Percentiles rank a stretch among this genome's conserved stretches.
Evolutionary conservation across 495 filamentous ascomycete genomes (phyloP).

Genomic region (Hypoxylon cercidicola): DNA sequence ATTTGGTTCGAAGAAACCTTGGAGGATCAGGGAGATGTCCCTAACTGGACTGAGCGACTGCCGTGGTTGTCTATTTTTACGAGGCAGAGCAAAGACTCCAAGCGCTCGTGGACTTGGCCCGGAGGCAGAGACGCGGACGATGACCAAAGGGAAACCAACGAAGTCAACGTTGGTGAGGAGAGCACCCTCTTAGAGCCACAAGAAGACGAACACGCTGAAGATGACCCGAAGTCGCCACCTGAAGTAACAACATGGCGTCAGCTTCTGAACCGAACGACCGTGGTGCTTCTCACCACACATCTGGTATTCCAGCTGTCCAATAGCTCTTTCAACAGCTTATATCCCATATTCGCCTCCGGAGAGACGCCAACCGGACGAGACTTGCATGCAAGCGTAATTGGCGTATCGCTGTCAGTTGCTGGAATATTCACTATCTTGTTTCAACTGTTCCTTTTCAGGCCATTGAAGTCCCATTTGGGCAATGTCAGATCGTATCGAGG

Average conservation of each 20-base stretch:
- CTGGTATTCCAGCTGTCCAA: constrained; percentile 90
- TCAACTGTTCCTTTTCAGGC: constrained; percentile 84
- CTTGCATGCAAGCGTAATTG: constrained; percentile 82
- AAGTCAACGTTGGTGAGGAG: constrained; percentile 47
- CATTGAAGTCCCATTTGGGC: constrained; percentile 80
- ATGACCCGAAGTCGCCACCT: constrained; percentile 45
- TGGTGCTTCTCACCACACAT: constrained; percentile 82
- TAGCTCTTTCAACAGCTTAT: constrained; percentile 88
- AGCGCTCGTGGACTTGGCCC: constrained; percentile 73
- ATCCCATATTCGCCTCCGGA: constrained; percentile 87
- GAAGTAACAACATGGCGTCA: constrained; percentile 58
- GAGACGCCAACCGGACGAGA: constrained; percentile 77
- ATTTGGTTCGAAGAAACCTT: constrained; percentile 91
- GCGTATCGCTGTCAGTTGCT: constrained; percentile 85
- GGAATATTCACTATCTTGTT: constrained; percentile 87
- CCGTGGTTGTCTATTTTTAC: constrained; percentile 37
- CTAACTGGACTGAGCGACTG: constrained; percentile 58
- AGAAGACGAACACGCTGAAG: constrained; percentile 44
- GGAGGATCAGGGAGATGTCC: constrained; percentile 72
- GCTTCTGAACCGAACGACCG: constrained; percentile 79
- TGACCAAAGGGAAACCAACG: constrained; percentile 52
- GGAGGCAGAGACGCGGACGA: constrained; percentile 59
- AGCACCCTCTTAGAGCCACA: constrained; percentile 43
- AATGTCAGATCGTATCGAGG: constrained; percentile 85
- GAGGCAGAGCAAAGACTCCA: constrained; percentile 57